Percentiles rank a stretch among this genome's conserved stretches.
These are phyloP conservation scores for Penicillium longicatenatum DNA, from an alignment of 495 filamentous ascomycete genomes.

Conservation along the genomic window DNA sequence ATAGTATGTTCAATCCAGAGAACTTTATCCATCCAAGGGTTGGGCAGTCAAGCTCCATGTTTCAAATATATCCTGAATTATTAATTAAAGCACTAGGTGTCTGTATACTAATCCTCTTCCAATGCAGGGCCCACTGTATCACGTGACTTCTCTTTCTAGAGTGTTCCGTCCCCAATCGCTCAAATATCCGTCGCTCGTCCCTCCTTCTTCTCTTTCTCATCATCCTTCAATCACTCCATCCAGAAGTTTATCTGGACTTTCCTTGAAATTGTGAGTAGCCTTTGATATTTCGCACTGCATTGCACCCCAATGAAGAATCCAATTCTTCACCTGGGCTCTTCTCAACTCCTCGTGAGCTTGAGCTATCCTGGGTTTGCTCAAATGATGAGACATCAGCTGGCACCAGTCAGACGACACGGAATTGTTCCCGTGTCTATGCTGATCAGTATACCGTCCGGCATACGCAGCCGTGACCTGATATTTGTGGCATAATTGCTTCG, in stretches of 20 bases:
- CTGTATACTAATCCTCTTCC: too few relatives aligned
- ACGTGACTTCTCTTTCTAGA: constrained; percentile 48
- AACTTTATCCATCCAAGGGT: not conserved
- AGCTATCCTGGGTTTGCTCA: constrained; percentile 16
- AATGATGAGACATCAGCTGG: constrained; percentile 55
- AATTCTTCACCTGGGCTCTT: not conserved
- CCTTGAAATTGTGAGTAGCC: constrained; percentile 25
- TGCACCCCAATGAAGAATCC: constrained; percentile 6
- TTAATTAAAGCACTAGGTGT: too few relatives aligned
- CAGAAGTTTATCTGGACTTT: constrained; percentile 11
- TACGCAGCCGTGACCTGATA: constrained; percentile 45
- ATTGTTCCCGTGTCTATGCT: constrained; percentile 33
- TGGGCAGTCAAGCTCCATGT: not conserved
- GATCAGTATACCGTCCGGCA: constrained; percentile 44
- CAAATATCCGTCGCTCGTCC: constrained; percentile 26
- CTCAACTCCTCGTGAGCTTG: not conserved
- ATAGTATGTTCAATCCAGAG: not conserved
- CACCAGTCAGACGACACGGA: constrained; percentile 51
- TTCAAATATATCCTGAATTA: not conserved
- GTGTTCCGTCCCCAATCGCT: constrained; percentile 40
- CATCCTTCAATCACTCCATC: constrained; percentile 12
- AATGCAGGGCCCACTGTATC: constrained; percentile 7
- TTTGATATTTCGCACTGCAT: not conserved
- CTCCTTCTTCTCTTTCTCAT: constrained; percentile 11
- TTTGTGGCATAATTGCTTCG: constrained; percentile 23